Conservation (phyloP, 139 green algal species). For the Coelastrella sp. region DNA sequence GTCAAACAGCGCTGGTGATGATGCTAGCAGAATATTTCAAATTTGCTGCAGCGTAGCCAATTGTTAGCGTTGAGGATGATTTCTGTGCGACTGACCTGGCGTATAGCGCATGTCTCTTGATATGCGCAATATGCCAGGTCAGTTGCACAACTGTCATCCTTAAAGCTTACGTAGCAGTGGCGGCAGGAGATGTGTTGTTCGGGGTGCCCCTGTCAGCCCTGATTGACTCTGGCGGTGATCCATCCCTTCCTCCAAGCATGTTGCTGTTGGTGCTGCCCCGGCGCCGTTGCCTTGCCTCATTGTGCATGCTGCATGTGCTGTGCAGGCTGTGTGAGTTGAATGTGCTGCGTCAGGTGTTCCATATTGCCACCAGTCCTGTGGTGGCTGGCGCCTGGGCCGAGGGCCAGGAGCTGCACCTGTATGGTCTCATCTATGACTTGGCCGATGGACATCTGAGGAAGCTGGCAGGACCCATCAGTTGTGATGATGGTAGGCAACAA, state of each 20-base stretch:
- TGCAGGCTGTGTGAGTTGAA: conserved; percentile 74
- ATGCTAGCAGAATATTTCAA: no score
- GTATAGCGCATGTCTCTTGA: no score
- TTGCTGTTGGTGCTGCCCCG: background rate
- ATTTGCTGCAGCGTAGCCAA: no score
- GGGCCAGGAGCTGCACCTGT: conserved; percentile 77
- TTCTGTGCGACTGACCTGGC: no score
- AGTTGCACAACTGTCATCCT: no score
- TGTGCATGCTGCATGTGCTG: background rate
- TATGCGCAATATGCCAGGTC: no score
- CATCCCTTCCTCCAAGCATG: background rate
- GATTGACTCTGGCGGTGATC: no score
- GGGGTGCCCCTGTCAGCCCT: no score
- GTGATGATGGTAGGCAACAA: conserved; percentile 24
- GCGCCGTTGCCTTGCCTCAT: background rate
- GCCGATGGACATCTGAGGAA: conserved; percentile 66
- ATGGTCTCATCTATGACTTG: conserved; percentile 77
- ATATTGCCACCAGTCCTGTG: conserved; percentile 77
- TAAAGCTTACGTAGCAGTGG: no score
- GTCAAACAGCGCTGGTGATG: no score
- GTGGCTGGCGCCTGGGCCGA: conserved; percentile 83
- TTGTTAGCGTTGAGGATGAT: no score
- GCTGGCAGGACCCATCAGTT: conserved; percentile 62
- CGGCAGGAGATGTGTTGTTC: no score
- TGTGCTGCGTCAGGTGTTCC: conserved; percentile 79